Base-by-base conservation (phyloP, 2,329 filamentous ascomycete genomes). In the Chaetomiaceae sp. region DNA sequence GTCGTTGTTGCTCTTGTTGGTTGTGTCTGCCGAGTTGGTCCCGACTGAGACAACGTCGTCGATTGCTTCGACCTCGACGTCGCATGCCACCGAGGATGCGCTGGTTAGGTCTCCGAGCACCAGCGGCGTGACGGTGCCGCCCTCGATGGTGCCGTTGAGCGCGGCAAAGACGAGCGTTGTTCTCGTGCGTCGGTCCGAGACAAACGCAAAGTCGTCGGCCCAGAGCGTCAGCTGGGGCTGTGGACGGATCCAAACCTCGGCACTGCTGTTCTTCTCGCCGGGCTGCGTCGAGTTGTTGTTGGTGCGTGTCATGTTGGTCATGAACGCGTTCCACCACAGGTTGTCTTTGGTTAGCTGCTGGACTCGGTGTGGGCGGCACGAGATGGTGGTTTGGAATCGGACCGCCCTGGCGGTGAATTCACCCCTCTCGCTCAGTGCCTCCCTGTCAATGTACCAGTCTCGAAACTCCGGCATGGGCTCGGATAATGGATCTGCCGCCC, bases 361-460 rank as follows among this genome's bases (percentile, higher is more conserved):
- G 3, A 58, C 23, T 8, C 37, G 23, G 16, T 53, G 40, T 10
- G 60, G 53, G 11, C 21, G 29, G 46, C 62, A 64, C 2, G 54
- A 54, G 33, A 62, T 52, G 13, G 42, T 37, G 14, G 58, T 58
- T 30, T 59, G 37, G 1, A 64, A 43, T 16, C 49, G 48, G 33
- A 62, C 51, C 2, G 60, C 62, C 8, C 36, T 49, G 29, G 53
- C 59, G 1, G 56, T 48, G 34, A 64, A 58, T 42, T 43, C 45
- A 2, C 60, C 62, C 20, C 58, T 48, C 2, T 50, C 36, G n/a
- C 32, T 33, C 25, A 64, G 48, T 0, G 48, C 34, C 37, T 47
- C 33, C 21, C 61, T 50, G 52, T 64, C 55, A 42, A 64, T 40
- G 36, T 62, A 62, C 62, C 60, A 64, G 27, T 61, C 49, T 10